Evolutionary conservation across 768 basidiomycete genomes (phyloP).

Genomic region (Leccinum sublutescens): DNA sequence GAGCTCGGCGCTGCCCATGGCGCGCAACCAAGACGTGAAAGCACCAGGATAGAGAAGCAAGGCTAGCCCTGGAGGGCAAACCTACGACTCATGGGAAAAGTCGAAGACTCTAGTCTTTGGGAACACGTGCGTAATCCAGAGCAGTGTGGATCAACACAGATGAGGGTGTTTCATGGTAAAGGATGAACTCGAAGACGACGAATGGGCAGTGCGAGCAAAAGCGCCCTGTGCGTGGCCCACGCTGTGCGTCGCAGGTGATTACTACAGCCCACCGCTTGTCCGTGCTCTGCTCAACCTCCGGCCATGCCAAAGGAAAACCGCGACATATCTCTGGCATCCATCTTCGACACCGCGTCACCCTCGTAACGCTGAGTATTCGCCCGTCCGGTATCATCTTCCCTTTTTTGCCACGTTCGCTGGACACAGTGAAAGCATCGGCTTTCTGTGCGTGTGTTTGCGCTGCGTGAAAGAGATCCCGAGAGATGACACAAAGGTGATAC

Average conservation of each 20-base stretch:
- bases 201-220: slow-evolving; percentile 28
- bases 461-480: slow-evolving; percentile 48
- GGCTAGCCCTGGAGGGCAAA: slow-evolving; percentile 9
- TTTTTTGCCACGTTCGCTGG: slow-evolving; percentile 21
- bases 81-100: slow-evolving; percentile 34
- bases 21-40: slow-evolving; percentile 48
- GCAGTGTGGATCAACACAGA: slow-evolving; percentile 23
- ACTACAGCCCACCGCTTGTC: slow-evolving; percentile 26
- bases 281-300: slow-evolving; percentile 42
- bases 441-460: slow-evolving; percentile 24
- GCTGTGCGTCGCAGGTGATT: slow-evolving; percentile 1
- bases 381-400: slow-evolving; percentile 51
- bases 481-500: slow-evolving; percentile 48
- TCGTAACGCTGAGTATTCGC: slow-evolving; percentile 33
- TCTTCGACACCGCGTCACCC: slow-evolving; percentile 8
- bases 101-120: slow-evolving; percentile 42
- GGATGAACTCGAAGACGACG: slow-evolving; percentile 24
- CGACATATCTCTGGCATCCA: slow-evolving; percentile 50
- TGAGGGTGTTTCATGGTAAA: slow-evolving; percentile 5
- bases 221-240: slow-evolving; percentile 39
- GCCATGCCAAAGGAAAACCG: slow-evolving; percentile 32
- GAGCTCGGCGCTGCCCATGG: slow-evolving; percentile 45
- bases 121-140: slow-evolving; percentile 43
- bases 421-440: slow-evolving; percentile 25
- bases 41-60: slow-evolving; percentile 47